Evolutionary conservation across 2,329 filamentous ascomycete genomes (phyloP).

Genomic region (Colletotrichum zoysiae): DNA sequence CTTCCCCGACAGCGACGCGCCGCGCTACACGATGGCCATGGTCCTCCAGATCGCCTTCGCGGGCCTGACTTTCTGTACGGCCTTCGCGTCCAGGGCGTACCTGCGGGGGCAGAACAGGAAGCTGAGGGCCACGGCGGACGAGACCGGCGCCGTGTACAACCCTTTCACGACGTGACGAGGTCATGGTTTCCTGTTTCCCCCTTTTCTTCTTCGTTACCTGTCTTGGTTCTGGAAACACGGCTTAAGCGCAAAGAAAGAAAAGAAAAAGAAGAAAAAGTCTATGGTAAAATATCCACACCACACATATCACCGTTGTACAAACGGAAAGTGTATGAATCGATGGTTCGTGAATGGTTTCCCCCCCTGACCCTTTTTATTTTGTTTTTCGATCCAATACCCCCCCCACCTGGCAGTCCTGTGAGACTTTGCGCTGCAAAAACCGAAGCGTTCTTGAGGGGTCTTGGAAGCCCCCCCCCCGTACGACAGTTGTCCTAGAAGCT

Average conservation of each 20-base stretch:
- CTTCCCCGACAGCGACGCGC: too few species aligned
- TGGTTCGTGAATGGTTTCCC: too few species aligned
- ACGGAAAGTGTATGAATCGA: too few species aligned
- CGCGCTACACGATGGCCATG: constrained; percentile 51
- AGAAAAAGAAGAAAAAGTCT: background rate
- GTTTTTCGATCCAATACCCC: too few species aligned
- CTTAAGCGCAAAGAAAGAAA: too few species aligned
- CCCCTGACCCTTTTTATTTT: background rate
- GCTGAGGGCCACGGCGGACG: constrained; percentile 33
- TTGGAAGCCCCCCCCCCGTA: background rate
- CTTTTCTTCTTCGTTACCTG: background rate
- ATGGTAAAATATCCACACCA: background rate
- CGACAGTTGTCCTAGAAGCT: background rate
- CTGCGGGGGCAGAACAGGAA: constrained; percentile 38
- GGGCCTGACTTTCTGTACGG: constrained; percentile 28
- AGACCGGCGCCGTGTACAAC: constrained; percentile 28
- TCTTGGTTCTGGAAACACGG: background rate
- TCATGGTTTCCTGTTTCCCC: background rate
- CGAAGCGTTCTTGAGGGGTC: background rate
- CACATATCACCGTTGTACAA: background rate
- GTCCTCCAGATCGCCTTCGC: constrained; percentile 41
- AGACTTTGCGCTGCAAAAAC: background rate
- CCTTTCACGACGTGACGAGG: constrained; percentile 39
- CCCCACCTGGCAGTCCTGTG: background rate
- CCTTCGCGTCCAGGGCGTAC: constrained; percentile 31